Conservation (phyloP, 208 protist genomes). For the Trypanosoma cruzi region DNA sequence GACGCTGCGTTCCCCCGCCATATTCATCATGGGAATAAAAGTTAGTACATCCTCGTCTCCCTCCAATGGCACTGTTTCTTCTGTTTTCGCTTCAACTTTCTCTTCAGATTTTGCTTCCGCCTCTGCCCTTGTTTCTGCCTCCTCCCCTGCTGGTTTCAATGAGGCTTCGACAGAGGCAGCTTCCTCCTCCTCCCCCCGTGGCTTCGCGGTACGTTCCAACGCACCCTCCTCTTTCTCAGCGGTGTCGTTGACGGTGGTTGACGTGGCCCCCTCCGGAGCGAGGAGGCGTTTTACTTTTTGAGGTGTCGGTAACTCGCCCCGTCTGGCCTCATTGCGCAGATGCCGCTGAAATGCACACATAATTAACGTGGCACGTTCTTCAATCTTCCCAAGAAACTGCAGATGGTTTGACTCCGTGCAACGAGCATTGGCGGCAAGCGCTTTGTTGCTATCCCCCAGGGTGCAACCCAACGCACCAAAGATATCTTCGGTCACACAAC, state of each 20-base stretch:
- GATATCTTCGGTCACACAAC: slow-evolving; percentile 76
- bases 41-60: slow-evolving; percentile 38
- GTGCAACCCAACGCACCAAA: slow-evolving; percentile 77
- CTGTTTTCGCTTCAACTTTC: not conserved
- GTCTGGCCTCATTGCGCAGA: slow-evolving; percentile 23
- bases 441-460: slow-evolving; percentile 19
- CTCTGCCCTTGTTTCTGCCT: too few relatives aligned
- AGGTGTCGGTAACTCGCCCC: not conserved
- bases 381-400: slow-evolving; percentile 89
- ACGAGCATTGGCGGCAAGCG: slow-evolving; percentile 7
- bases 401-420: slow-evolving; percentile 92
- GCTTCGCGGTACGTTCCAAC: not conserved
- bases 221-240: slow-evolving; percentile 17
- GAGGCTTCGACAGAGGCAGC: not conserved
- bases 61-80: not conserved
- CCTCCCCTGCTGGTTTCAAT: too few relatives aligned
- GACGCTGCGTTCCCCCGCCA: slow-evolving; percentile 47
- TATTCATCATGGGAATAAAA: slow-evolving; percentile 47
- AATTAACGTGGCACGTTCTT: slow-evolving; percentile 86
- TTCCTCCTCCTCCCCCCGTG: slow-evolving; percentile 20
- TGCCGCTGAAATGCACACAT: slow-evolving; percentile 72
- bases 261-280: slow-evolving; percentile 8
- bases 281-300: not conserved
- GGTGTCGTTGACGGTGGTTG: slow-evolving; percentile 1
- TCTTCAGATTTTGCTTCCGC: not conserved